Conservation (phyloP, 495 filamentous ascomycete genomes). For the Annulohypoxylon bovei region DNA sequence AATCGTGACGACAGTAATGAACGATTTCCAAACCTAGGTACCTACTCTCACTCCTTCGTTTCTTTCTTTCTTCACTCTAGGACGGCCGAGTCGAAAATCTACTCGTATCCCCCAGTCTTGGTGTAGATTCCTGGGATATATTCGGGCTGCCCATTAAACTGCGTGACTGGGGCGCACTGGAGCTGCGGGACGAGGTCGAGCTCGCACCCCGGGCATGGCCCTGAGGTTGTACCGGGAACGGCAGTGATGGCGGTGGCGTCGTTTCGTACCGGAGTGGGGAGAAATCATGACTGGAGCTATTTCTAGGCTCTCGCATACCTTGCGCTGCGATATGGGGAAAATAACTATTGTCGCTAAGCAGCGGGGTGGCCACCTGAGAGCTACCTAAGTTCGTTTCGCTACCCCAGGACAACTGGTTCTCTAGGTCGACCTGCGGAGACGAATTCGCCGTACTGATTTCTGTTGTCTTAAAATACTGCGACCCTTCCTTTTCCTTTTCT, state of each 20-base stretch:
- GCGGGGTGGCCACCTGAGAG: constrained; percentile 5
- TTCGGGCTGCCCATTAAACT: constrained; percentile 21
- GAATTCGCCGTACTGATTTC: background rate
- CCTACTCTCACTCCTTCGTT: too few relatives aligned
- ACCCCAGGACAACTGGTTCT: constrained; percentile 11
- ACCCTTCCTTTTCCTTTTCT: constrained; percentile 11
- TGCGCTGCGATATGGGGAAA: background rate
- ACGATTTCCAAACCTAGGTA: background rate
- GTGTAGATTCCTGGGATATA: background rate
- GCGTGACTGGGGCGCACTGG: constrained; percentile 8
- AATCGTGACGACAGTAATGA: background rate
- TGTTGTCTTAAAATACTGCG: background rate
- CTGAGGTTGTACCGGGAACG: background rate
- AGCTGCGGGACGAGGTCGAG: constrained; percentile 6
- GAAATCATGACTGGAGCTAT: background rate
- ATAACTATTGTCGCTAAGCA: constrained; percentile 12
- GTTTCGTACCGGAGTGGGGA: background rate
- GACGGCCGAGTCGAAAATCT: background rate
- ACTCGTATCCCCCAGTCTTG: background rate
- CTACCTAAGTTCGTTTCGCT: background rate
- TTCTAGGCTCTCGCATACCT: background rate
- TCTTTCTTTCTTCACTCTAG: background rate
- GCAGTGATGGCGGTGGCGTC: background rate
- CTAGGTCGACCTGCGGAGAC: constrained; percentile 2
- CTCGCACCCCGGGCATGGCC: background rate